Percentiles rank a stretch among this genome's conserved stretches.
Evolutionary conservation across 2,329 filamentous ascomycete species (phyloP).

Genomic region (Zasmidium angulare): DNA sequence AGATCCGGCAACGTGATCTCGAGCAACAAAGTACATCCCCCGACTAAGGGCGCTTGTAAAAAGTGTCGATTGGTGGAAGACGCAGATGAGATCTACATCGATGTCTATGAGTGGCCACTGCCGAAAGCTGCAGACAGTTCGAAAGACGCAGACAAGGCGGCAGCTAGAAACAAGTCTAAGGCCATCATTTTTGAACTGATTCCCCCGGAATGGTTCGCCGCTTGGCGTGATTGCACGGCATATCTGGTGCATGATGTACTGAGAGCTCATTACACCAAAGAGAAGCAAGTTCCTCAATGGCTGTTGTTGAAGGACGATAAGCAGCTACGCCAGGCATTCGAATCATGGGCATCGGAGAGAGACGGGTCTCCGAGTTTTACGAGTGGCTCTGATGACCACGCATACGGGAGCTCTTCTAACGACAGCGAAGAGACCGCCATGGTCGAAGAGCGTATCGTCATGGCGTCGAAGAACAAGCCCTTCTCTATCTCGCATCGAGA

Average conservation of each 20-base stretch:
- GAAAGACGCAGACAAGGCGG: no score
- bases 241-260: background rate
- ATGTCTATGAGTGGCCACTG: slow-evolving; percentile 52
- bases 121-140: slow-evolving; percentile 38
- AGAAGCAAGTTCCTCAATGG: no score
- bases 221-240: slow-evolving; percentile 49
- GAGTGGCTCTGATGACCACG: no score
- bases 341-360: no score
- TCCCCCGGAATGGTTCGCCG: slow-evolving; percentile 45
- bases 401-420: no score
- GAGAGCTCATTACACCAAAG: background rate
- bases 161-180: slow-evolving; percentile 34
- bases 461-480: no score
- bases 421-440: no score
- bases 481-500: no score
- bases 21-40: slow-evolving; percentile 33
- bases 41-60: slow-evolving; percentile 41
- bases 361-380: no score
- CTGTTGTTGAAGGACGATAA: background rate
- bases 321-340: slow-evolving; percentile 1
- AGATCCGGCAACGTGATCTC: slow-evolving; percentile 22
- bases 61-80: slow-evolving; percentile 43
- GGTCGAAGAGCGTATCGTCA: no score
- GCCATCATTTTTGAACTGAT: slow-evolving; percentile 54
- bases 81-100: slow-evolving; percentile 45